Evolutionary conservation across 2,329 filamentous ascomycete genomes (phyloP).

Genomic region (Coleophoma eucalyptorum): DNA sequence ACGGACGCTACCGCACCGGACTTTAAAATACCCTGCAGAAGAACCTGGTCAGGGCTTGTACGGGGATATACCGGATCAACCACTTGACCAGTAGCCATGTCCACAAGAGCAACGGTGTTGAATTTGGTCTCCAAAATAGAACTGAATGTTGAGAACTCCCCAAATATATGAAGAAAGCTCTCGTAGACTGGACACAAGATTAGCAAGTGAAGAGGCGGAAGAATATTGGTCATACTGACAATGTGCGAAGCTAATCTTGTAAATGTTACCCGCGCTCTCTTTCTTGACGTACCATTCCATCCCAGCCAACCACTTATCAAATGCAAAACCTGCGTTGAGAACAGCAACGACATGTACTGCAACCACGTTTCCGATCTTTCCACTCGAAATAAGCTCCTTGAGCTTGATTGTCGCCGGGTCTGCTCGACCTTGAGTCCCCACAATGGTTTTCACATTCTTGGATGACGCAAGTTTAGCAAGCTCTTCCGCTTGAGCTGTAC

Average conservation of each 20-base stretch:
- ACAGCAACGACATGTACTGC: constrained; percentile 3
- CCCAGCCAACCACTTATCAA: constrained; percentile 15
- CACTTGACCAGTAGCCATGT: constrained; percentile 14
- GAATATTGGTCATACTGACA: constrained; percentile 14
- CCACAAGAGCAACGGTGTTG: constrained; percentile 13
- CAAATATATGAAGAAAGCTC: constrained; percentile 25
- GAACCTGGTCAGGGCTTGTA: constrained; percentile 27
- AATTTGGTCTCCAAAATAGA: constrained; percentile 20
- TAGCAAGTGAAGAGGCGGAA: neutral
- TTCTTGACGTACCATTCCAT: constrained; percentile 19
- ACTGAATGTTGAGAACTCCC: constrained; percentile 23
- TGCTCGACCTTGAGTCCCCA: constrained; percentile 40
- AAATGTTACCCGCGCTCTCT: constrained; percentile 15
- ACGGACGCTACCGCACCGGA: constrained; percentile 25
- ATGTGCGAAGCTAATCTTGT: constrained; percentile 26
- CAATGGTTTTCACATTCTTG: constrained; percentile 36
- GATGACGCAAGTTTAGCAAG: constrained; percentile 33
- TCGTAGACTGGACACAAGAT: constrained; percentile 22
- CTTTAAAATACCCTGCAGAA: constrained; percentile 27
- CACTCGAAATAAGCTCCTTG: constrained; percentile 35
- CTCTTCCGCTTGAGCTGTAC: constrained; percentile 35
- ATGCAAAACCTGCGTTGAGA: neutral
- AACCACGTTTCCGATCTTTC: constrained; percentile 37
- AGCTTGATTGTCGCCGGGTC: constrained; percentile 34
- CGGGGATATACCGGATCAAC: constrained; percentile 19